phyloP scores from a whole-genome alignment of 176 grass and related monocot species.

The Carex pumila region DNA sequence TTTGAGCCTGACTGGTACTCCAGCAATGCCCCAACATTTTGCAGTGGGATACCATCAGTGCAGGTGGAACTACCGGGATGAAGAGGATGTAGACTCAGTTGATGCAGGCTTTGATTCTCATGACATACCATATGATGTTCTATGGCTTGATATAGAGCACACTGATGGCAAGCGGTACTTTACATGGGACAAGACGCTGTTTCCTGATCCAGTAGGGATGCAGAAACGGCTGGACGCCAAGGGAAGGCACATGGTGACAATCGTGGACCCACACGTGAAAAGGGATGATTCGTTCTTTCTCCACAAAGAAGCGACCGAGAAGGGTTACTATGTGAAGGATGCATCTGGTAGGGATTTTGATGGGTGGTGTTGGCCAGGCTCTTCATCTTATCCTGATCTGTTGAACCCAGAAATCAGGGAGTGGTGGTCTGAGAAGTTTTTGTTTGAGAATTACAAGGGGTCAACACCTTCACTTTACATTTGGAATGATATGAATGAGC shows the following conservation, averaged over 20 bases:
- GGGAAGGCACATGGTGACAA: slow-evolving; percentile 88
- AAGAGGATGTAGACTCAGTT: slow-evolving; percentile 73
- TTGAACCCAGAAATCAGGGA: slow-evolving; percentile 85
- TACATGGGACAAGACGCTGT: slow-evolving; percentile 69
- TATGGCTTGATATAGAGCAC: slow-evolving; percentile 97
- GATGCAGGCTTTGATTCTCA: slow-evolving; percentile 82
- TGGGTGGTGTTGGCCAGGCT: slow-evolving; percentile 94
- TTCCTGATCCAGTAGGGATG: slow-evolving; percentile 79
- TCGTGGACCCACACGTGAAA: slow-evolving; percentile 92
- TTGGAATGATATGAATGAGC: slow-evolving; percentile 99
- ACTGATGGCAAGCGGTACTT: slow-evolving; percentile 92
- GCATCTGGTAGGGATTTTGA: slow-evolving; percentile 61
- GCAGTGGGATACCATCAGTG: slow-evolving; percentile 83
- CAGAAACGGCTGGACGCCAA: slow-evolving; percentile 65
- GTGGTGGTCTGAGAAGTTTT: slow-evolving; percentile 93
- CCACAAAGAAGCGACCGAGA: slow-evolving; percentile 81
- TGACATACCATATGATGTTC: slow-evolving; percentile 90
- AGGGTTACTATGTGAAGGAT: slow-evolving; percentile 94
- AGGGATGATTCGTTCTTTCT: slow-evolving; percentile 53
- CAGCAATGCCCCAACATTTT: slow-evolving; percentile 77
- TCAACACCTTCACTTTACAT: slow-evolving; percentile 77
- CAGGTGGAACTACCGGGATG: slow-evolving; percentile 96
- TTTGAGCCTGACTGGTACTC: slow-evolving; percentile 62
- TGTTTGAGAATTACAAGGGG: slow-evolving; percentile 67
- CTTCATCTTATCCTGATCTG: slow-evolving; percentile 86